Conservation (phyloP, 148 eudicot genomes). For the Vaccinium myrtillus region DNA sequence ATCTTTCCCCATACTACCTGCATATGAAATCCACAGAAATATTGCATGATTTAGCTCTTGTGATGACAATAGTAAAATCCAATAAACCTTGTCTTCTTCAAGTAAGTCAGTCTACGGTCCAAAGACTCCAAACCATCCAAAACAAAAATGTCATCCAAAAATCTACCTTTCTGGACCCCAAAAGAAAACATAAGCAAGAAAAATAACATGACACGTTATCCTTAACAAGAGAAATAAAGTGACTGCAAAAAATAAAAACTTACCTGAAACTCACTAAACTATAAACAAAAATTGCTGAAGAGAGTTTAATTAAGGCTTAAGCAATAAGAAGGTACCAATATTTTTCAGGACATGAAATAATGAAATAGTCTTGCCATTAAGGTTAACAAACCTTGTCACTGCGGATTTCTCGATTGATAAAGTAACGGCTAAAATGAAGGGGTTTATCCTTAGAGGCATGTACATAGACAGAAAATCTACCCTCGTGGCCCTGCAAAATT, state of each 20-base stretch:
- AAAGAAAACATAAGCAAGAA: neutral
- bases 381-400: constrained; percentile 57
- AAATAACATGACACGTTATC: neutral
- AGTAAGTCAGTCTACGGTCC: neutral
- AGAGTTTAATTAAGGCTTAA: neutral
- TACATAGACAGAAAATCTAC: constrained; percentile 60
- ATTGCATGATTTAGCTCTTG: neutral
- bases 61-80: neutral
- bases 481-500: constrained; percentile 67
- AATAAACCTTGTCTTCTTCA: neutral
- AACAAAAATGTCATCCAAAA: neutral
- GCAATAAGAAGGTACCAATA: neutral
- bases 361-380: neutral
- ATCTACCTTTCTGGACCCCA: neutral
- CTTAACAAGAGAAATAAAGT: neutral
- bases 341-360: neutral
- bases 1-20: constrained; percentile 97
- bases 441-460: constrained; percentile 66
- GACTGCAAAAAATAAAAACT: neutral
- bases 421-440: constrained; percentile 53
- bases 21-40: constrained; percentile 15
- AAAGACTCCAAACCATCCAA: neutral
- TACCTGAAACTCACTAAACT: neutral
- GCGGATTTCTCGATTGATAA: constrained; percentile 50
- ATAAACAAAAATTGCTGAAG: neutral